Percentiles rank a stretch among this genome's conserved stretches.
phyloP scores from a whole-genome alignment of 2,329 filamentous ascomycete genomes.

The Metarhizium album region DNA sequence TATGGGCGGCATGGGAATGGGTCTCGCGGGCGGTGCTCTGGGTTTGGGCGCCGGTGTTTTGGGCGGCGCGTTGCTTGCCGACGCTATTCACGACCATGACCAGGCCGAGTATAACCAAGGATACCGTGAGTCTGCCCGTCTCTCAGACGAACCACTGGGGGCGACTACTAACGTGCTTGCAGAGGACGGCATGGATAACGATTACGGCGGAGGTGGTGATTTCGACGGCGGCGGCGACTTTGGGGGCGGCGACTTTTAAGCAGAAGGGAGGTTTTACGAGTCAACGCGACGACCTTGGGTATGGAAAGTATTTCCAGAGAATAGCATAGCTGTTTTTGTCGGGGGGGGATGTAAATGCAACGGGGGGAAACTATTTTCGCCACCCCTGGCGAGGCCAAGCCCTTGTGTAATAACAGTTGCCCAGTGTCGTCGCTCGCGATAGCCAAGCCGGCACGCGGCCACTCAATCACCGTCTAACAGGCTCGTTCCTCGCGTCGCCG shows the following conservation, averaged over 20 bases:
- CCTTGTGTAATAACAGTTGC: too few species aligned
- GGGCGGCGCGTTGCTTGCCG: slow-evolving; percentile 61
- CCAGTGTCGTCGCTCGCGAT: too few species aligned
- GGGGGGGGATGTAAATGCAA: neutral
- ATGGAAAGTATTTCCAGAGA: neutral
- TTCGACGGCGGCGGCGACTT: slow-evolving; percentile 17
- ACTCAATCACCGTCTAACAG: slow-evolving; percentile 26
- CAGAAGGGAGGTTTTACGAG: neutral
- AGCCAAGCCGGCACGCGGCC: too few species aligned
- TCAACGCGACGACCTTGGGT: neutral
- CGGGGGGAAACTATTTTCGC: too few species aligned
- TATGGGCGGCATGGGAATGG: slow-evolving; percentile 36
- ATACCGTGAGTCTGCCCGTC: slow-evolving; percentile 22
- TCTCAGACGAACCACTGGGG: neutral
- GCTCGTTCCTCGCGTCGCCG: slow-evolving; percentile 27
- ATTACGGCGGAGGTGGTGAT: slow-evolving; percentile 8
- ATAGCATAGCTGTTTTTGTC: slow-evolving; percentile 1
- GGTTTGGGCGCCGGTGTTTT: slow-evolving; percentile 74
- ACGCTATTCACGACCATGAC: slow-evolving; percentile 53
- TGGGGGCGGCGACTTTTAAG: slow-evolving; percentile 11
- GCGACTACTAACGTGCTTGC: slow-evolving; percentile 10
- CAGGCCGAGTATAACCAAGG: slow-evolving; percentile 44
- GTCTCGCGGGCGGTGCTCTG: slow-evolving; percentile 63
- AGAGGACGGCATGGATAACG: slow-evolving; percentile 19
- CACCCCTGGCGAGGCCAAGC: too few species aligned